Evolutionary conservation across 495 filamentous ascomycete genomes (phyloP).

Genomic region (Penicillium malachiteum): DNA sequence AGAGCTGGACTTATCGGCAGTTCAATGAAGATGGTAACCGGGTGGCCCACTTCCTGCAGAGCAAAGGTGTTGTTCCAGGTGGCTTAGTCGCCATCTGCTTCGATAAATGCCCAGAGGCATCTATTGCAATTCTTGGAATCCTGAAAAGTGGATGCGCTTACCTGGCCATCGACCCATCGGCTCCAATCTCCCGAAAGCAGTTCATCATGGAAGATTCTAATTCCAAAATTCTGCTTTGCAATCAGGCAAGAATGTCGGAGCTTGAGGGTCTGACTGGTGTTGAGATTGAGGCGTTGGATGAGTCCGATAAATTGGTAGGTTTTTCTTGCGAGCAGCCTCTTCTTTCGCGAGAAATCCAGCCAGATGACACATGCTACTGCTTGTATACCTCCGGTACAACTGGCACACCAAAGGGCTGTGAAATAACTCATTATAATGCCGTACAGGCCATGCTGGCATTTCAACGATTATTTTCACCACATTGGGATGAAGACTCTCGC

Average conservation of each 20-base stretch:
- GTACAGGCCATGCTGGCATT: constrained; percentile 44
- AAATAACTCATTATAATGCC: constrained; percentile 54
- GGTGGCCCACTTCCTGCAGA: constrained; percentile 38
- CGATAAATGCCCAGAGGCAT: constrained; percentile 42
- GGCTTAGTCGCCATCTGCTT: constrained; percentile 45
- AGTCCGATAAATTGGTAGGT: constrained; percentile 25
- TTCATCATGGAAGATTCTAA: constrained; percentile 41
- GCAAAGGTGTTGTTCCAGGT: constrained; percentile 27
- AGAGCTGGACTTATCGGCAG: constrained; percentile 36
- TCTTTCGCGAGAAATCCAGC: constrained; percentile 27
- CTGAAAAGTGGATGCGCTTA: constrained; percentile 68
- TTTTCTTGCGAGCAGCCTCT: constrained; percentile 17
- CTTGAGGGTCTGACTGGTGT: constrained; percentile 21
- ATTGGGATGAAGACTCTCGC: constrained; percentile 61
- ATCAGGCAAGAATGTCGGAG: constrained; percentile 12
- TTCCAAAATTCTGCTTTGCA: constrained; percentile 25
- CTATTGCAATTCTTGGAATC: constrained; percentile 44
- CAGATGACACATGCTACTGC: constrained; percentile 91
- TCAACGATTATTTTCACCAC: constrained; percentile 35
- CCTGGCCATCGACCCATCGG: constrained; percentile 58
- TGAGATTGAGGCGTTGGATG: constrained; percentile 31
- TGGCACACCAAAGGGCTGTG: constrained; percentile 95
- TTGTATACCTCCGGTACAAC: constrained; percentile 97
- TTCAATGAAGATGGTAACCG: constrained; percentile 39
- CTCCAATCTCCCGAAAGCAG: constrained; percentile 44